These are phyloP conservation scores for Rhizopogon roseolus DNA, from an alignment of 768 basidiomycete genomes.

Conservation along the genomic window DNA sequence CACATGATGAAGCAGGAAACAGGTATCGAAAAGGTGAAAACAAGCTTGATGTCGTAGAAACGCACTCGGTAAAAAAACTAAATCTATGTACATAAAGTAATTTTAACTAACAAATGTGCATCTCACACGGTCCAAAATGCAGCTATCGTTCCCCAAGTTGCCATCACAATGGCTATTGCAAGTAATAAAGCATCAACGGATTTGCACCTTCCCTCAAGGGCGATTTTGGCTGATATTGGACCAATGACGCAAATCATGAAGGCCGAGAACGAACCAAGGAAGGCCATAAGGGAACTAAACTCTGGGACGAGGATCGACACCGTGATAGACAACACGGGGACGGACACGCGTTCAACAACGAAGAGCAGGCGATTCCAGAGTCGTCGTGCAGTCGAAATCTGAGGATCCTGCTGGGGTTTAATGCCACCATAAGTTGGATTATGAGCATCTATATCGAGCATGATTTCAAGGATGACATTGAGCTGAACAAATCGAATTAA, in stretches of 20 bases:
- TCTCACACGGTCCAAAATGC: conserved; percentile 43
- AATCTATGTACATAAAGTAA: no score
- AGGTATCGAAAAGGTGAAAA: neutral
- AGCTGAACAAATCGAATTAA: conserved; percentile 39
- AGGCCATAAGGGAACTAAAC: conserved; percentile 82
- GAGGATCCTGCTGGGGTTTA: conserved; percentile 21
- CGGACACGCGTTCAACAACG: conserved; percentile 49
- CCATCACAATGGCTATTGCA: conserved; percentile 53
- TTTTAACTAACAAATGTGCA: no score
- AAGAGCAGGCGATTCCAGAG: conserved; percentile 36
- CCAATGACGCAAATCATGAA: conserved; percentile 72
- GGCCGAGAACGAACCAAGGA: conserved; percentile 87
- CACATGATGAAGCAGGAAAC: neutral
- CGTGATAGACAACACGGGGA: conserved; percentile 56
- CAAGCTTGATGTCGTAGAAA: neutral
- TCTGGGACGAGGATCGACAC: conserved; percentile 76
- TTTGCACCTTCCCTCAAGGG: conserved; percentile 44
- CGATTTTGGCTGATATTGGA: conserved; percentile 69
- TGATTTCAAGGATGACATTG: conserved; percentile 75
- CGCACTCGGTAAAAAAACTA: no score
- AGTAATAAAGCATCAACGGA: conserved; percentile 54
- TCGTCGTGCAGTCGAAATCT: conserved; percentile 4
- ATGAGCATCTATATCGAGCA: conserved; percentile 60
- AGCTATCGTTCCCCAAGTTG: conserved; percentile 70
- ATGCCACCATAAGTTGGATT: conserved; percentile 9